phyloP scores from a whole-genome alignment of 495 filamentous ascomycete genomes.

The Penicillium roqueforti region DNA sequence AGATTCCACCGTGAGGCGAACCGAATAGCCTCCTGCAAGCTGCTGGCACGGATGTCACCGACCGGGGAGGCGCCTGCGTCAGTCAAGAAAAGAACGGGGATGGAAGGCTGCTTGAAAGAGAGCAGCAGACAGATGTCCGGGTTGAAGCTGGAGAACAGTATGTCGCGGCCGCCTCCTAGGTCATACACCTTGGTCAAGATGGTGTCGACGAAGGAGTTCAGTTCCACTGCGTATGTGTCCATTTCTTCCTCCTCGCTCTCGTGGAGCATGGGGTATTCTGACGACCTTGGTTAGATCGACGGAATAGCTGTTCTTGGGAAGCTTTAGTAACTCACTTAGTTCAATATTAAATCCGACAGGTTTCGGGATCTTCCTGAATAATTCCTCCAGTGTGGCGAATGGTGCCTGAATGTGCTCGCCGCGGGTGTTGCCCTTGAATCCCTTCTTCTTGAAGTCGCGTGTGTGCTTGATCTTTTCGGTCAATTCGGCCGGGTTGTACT shows the following conservation, averaged over 20 bases:
- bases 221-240: conserved; percentile 94
- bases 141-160: conserved; percentile 96
- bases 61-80: conserved; percentile 74
- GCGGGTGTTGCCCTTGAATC: conserved; percentile 92
- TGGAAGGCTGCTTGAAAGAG: conserved; percentile 93
- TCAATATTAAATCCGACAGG: conserved; percentile 95
- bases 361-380: conserved; percentile 79
- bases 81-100: conserved; percentile 90
- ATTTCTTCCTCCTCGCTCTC: conserved; percentile 94
- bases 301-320: conserved; percentile 22
- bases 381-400: conserved; percentile 90
- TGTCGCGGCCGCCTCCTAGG: conserved; percentile 64
- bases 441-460: conserved; percentile 84
- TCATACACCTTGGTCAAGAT: conserved; percentile 85
- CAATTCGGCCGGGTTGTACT: conserved; percentile 55
- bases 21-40: conserved; percentile 88
- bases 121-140: conserved; percentile 92
- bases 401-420: conserved; percentile 91
- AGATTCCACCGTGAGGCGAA: conserved; percentile 95
- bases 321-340: conserved; percentile 58
- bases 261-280: conserved; percentile 92
- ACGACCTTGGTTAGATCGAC: conserved; percentile 30
- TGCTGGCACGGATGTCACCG: conserved; percentile 86
- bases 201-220: conserved; percentile 95
- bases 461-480: conserved; percentile 96